Evolutionary conservation across 2,329 filamentous ascomycete genomes (phyloP).

Genomic region (Aspergillus viridinutans): DNA sequence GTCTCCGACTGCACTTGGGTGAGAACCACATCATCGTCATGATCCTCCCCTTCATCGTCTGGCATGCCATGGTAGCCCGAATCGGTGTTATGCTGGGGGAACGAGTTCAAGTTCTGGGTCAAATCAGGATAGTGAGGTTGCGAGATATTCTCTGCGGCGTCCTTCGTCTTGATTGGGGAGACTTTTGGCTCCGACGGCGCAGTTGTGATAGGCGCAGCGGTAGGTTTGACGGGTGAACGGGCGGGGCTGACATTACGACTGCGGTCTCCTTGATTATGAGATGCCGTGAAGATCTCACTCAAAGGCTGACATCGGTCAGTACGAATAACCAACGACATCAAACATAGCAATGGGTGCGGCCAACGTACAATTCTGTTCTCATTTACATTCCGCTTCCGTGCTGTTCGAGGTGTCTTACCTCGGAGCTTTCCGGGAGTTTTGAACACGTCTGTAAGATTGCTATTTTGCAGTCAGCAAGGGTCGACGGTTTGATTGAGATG

Average conservation of each 20-base stretch:
- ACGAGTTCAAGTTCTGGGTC: conserved; percentile 35
- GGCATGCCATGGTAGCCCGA: conserved; percentile 47
- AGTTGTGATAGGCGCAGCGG: conserved; percentile 10
- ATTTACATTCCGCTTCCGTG: conserved; percentile 40
- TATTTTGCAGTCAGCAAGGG: conserved; percentile 42
- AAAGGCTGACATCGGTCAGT: conserved; percentile 34
- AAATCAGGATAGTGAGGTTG: conserved; percentile 28
- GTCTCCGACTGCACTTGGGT: conserved; percentile 28
- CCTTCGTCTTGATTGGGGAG: conserved; percentile 3
- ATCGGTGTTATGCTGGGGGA: conserved; percentile 40
- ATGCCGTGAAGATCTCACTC: conserved; percentile 45
- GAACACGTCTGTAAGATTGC: conserved; percentile 91
- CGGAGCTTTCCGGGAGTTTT: conserved; percentile 57
- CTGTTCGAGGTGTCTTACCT: conserved; percentile 47
- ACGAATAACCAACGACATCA: conserved; percentile 3
- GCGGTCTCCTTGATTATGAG: conserved; percentile 33
- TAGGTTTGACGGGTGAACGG: conserved; percentile 32
- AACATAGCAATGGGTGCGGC: not conserved
- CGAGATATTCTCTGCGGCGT: conserved; percentile 15
- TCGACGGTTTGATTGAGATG: conserved; percentile 4
- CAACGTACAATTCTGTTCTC: conserved; percentile 43
- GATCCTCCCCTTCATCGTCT: conserved; percentile 35
- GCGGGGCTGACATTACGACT: conserved; percentile 33
- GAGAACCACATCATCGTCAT: conserved; percentile 38
- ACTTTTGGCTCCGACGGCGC: conserved; percentile 5